These are phyloP conservation scores for Hemisphaericaspora lyxosophila DNA, from an alignment of 1,139 yeast genomes.

Conservation along the genomic window DNA sequence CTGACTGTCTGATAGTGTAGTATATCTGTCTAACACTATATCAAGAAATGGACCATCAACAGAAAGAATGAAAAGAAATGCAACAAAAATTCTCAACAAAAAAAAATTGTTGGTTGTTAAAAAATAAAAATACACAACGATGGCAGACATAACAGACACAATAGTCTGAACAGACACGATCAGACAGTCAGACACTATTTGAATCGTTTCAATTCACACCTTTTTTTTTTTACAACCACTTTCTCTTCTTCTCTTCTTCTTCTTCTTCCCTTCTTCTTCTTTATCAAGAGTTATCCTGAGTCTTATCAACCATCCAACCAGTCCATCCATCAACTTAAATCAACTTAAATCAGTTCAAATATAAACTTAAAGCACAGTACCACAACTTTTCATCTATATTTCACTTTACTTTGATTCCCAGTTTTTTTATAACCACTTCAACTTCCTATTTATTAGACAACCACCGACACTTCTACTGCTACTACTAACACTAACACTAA, in stretches of 20 bases:
- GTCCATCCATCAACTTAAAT: background rate
- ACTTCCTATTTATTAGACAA: background rate
- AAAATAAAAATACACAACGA: too few species aligned
- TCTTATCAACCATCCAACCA: background rate
- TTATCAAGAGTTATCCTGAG: background rate
- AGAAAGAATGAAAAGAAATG: background rate
- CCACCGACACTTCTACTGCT: background rate
- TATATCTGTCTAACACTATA: background rate
- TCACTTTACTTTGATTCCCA: background rate
- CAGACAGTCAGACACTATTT: background rate
- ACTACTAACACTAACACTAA: background rate
- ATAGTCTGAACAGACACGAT: background rate
- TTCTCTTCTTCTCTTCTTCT: background rate
- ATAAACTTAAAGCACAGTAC: background rate
- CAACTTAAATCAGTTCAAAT: background rate
- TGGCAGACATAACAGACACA: too few species aligned
- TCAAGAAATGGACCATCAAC: too few species aligned
- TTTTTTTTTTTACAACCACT: background rate
- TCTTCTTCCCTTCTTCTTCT: background rate
- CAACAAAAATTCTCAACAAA: slow-evolving; percentile 1
- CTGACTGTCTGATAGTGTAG: background rate
- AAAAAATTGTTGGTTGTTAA: slow-evolving; percentile 2
- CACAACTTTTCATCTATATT: slow-evolving; percentile 1
- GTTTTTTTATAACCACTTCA: slow-evolving; percentile 1
- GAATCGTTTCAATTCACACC: background rate